A percentile compares a stretch with the other conserved stretches of the same genome.
These are phyloP conservation scores for Pleurotus eryngii DNA, from an alignment of 768 basidiomycete genomes.

Conservation along the genomic window DNA sequence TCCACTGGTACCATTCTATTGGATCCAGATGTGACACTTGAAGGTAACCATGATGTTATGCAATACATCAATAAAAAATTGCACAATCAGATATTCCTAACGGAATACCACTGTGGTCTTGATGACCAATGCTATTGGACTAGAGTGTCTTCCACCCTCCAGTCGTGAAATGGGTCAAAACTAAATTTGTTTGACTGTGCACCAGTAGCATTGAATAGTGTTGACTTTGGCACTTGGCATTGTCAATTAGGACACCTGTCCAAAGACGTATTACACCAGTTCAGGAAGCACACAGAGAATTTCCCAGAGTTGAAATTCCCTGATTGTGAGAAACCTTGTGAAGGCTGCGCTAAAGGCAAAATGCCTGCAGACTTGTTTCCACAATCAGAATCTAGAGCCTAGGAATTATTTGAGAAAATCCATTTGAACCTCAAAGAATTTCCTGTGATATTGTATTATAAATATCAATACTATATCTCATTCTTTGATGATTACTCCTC, in stretches of 20 bases:
- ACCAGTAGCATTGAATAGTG: neutral
- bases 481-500: neutral
- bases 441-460: neutral
- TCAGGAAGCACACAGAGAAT: neutral
- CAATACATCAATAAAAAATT: neutral
- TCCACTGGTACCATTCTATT: neutral
- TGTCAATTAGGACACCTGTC: neutral
- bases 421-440: slow-evolving; percentile 5
- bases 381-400: neutral
- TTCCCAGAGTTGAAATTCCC: neutral
- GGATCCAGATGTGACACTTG: neutral
- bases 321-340: neutral
- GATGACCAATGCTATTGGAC: neutral
- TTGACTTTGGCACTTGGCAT: neutral
- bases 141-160: neutral
- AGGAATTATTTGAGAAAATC: neutral
- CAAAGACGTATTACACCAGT: neutral
- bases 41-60: neutral
- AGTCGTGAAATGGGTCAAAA: neutral
- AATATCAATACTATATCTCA: neutral
- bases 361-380: slow-evolving; percentile 3
- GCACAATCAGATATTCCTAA: neutral
- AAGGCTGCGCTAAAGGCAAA: slow-evolving; percentile 9
- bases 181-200: too few relatives aligned
- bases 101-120: neutral